A percentile compares a stretch with the other conserved stretches of the same genome.
phyloP scores from a whole-genome alignment of 2,329 filamentous ascomycete species.

The Fusarium cyanostomum region DNA sequence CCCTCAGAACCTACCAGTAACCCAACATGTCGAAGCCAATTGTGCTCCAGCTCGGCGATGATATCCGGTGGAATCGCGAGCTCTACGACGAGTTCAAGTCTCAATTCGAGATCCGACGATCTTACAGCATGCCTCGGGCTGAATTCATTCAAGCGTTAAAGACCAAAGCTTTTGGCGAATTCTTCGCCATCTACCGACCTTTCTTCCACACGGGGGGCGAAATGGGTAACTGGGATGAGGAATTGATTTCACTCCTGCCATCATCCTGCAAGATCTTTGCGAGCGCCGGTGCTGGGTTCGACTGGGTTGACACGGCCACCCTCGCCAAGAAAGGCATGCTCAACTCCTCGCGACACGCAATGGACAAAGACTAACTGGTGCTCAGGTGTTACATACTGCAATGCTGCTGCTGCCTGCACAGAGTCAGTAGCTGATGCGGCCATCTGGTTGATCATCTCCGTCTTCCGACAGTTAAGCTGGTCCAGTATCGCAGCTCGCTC shows the following conservation, averaged over 20 bases:
- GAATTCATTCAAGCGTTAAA: constrained; percentile 41
- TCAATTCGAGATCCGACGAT: constrained; percentile 40
- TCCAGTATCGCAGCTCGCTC: constrained; percentile 40
- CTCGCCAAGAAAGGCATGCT: constrained; percentile 36
- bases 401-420: constrained; percentile 41
- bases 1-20: neutral
- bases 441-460: constrained; percentile 44
- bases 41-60: constrained; percentile 43
- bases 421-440: constrained; percentile 41
- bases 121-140: constrained; percentile 39
- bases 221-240: constrained; percentile 44
- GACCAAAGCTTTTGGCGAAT: constrained; percentile 37
- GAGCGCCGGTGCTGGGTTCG: constrained; percentile 42
- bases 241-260: constrained; percentile 36
- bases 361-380: neutral
- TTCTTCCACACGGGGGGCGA: constrained; percentile 44
- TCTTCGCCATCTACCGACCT: constrained; percentile 40
- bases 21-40: constrained; percentile 39
- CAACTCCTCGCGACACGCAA: accelerated
- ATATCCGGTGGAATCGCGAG: constrained; percentile 43
- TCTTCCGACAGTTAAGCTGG: constrained; percentile 41
- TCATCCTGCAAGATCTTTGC: constrained; percentile 40
- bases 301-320: constrained; percentile 40
- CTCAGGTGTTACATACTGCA: constrained; percentile 41
- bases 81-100: constrained; percentile 35